Conservation (phyloP, 352 stramenopile species). For the Globisporangium sylvaticum region DNA sequence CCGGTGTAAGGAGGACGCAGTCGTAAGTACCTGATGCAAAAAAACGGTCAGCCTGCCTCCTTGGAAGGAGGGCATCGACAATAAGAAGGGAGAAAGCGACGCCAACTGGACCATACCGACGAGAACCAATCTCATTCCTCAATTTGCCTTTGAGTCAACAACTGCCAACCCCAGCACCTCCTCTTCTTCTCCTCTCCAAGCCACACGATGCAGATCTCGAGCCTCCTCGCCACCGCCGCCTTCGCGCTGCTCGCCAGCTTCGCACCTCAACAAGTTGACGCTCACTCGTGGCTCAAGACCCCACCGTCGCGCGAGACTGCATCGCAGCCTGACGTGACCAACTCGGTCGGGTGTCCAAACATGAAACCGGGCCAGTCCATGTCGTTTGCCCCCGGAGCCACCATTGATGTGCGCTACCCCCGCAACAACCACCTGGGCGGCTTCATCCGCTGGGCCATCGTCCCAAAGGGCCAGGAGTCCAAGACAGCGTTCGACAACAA, state of each 20-base stretch:
- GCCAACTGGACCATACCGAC: too few relatives aligned
- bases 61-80: too few relatives aligned
- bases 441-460: conserved; percentile 29
- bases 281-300: conserved; percentile 13
- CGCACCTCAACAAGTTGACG: neutral
- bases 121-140: neutral
- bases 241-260: neutral
- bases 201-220: neutral
- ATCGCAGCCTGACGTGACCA: conserved; percentile 24
- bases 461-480: conserved; percentile 16
- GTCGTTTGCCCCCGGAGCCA: conserved; percentile 11
- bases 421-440: conserved; percentile 32
- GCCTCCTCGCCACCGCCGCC: neutral
- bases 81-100: too few relatives aligned
- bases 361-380: conserved; percentile 12
- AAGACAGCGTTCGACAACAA: conserved; percentile 16
- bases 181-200: too few relatives aligned
- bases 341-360: conserved; percentile 22
- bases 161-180: too few relatives aligned
- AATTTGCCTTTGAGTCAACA: neutral
- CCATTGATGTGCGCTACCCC: conserved; percentile 25
- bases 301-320: conserved; percentile 18
- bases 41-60: too few relatives aligned
- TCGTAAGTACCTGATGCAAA: too few relatives aligned
- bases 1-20: too few relatives aligned